These are phyloP conservation scores for Cyberlindnera nakhonratchasimensis DNA, from an alignment of 805 yeast genomes.

Conservation along the genomic window DNA sequence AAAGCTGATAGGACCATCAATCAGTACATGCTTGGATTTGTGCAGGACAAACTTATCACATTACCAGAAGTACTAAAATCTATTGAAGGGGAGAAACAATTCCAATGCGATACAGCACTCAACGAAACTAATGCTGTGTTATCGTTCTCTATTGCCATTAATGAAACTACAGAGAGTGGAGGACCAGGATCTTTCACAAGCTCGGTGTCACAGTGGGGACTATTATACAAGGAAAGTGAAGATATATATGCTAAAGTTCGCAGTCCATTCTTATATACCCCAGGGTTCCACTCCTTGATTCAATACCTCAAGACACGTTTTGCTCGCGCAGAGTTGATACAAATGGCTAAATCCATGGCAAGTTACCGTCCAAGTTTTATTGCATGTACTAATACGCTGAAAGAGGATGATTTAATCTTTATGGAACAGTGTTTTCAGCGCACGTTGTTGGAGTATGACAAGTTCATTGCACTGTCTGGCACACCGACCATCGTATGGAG, in stretches of 20 bases:
- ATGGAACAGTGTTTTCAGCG: slow-evolving; percentile 97
- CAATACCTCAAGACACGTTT: slow-evolving; percentile 71
- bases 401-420: slow-evolving; percentile 87
- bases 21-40: slow-evolving; percentile 62
- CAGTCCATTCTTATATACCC: slow-evolving; percentile 82
- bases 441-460: slow-evolving; percentile 83
- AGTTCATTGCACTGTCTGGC: slow-evolving; percentile 77
- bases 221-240: slow-evolving; percentile 58
- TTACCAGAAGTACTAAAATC: slow-evolving; percentile 56
- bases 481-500: slow-evolving; percentile 97
- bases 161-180: slow-evolving; percentile 17
- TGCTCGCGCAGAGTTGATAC: slow-evolving; percentile 62
- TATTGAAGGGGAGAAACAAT: slow-evolving; percentile 20
- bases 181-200: slow-evolving; percentile 1
- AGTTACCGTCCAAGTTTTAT: slow-evolving; percentile 89
- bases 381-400: slow-evolving; percentile 83
- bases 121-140: slow-evolving; percentile 5
- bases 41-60: slow-evolving; percentile 37
- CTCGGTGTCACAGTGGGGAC: slow-evolving; percentile 32
- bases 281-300: slow-evolving; percentile 82
- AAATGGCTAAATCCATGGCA: slow-evolving; percentile 86
- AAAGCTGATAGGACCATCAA: slow-evolving; percentile 57
- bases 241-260: slow-evolving; percentile 75
- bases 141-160: slow-evolving; percentile 29
- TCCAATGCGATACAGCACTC: slow-evolving; percentile 1